phyloP scores from a whole-genome alignment of 768 basidiomycete genomes.

The Pisolithus microcarpus region DNA sequence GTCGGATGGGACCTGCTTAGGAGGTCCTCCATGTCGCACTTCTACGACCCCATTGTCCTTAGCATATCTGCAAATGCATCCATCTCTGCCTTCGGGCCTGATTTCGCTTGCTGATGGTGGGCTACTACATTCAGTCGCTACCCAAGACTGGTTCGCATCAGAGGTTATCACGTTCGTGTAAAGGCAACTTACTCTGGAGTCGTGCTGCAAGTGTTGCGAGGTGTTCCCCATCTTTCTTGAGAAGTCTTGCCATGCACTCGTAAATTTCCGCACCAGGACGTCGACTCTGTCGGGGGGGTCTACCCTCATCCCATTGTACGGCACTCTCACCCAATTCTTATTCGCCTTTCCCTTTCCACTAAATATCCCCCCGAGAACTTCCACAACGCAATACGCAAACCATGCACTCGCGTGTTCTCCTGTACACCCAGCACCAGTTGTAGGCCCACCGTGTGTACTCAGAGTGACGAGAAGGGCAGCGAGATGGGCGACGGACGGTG shows the following conservation, averaged over 20 bases:
- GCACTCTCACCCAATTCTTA: slow-evolving; percentile 7
- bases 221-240: background rate
- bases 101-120: background rate
- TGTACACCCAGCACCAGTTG: background rate
- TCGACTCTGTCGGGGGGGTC: slow-evolving; percentile 3
- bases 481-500: slow-evolving; percentile 7
- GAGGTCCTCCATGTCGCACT: too few species aligned
- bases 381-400: slow-evolving; percentile 9
- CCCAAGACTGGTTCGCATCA: background rate
- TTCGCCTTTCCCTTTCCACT: slow-evolving; percentile 5
- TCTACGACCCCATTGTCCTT: slow-evolving; percentile 5
- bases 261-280: slow-evolving; percentile 8
- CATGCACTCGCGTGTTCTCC: slow-evolving; percentile 3
- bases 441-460: background rate
- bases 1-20: too few species aligned
- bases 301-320: slow-evolving; percentile 9
- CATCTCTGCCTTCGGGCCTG: slow-evolving; percentile 2
- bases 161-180: too few species aligned
- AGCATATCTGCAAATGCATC: slow-evolving; percentile 9
- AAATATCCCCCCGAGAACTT: slow-evolving; percentile 9
- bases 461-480: slow-evolving; percentile 3
- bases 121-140: background rate
- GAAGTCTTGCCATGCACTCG: slow-evolving; percentile 6
- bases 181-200: background rate
- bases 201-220: background rate